These are phyloP conservation scores for Phalaenopsis equestris DNA, from an alignment of 106 monocot genomes.

Conservation along the genomic window DNA sequence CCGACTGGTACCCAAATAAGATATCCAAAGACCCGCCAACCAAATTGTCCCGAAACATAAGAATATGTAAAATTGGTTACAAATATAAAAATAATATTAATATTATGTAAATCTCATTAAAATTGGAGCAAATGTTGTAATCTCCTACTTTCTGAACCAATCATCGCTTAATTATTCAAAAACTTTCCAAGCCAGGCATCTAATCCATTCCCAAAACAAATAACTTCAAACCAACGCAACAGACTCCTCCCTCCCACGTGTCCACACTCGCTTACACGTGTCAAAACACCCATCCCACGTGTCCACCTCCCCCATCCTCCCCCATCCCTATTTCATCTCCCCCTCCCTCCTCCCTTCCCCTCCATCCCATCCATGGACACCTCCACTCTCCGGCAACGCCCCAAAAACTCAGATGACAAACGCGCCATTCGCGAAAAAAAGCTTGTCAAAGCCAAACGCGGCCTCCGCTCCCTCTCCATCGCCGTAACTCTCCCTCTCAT, in stretches of 20 bases:
- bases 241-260: not conserved
- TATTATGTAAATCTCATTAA: too few species aligned
- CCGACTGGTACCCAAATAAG: too few species aligned
- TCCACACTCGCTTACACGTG: not conserved
- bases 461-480: slow-evolving; percentile 34
- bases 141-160: too few species aligned
- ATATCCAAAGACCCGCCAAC: too few species aligned
- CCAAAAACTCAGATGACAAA: not conserved
- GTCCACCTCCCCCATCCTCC: not conserved
- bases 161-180: too few species aligned
- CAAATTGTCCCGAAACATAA: too few species aligned
- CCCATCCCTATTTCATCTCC: not conserved
- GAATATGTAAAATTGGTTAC: too few species aligned
- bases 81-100: too few species aligned
- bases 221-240: not conserved
- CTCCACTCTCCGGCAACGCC: slow-evolving; percentile 3
- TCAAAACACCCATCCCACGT: not conserved
- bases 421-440: slow-evolving; percentile 12
- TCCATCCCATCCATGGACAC: slow-evolving; percentile 15
- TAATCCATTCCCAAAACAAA: not conserved
- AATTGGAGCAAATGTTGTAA: too few species aligned
- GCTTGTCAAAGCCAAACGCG: slow-evolving; percentile 25
- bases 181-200: too few species aligned
- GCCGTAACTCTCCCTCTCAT: slow-evolving; percentile 28
- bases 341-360: not conserved